Evolutionary conservation across 495 filamentous ascomycete genomes (phyloP), one percentile per base, ranked within the genome.

Genomic region (Trichoderma asperelloides): DNA sequence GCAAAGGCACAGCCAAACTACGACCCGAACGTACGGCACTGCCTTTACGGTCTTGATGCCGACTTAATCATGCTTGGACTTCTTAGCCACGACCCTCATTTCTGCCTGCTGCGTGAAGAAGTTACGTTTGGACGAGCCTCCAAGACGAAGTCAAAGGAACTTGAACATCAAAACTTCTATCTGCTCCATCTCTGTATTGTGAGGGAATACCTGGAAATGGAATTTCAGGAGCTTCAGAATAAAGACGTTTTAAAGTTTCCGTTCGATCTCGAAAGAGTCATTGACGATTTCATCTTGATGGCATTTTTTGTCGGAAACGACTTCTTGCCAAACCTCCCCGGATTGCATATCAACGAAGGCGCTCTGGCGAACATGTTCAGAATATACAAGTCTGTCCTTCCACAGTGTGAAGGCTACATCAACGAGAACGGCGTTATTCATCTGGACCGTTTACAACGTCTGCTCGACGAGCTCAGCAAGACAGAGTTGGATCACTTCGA

Each of bases 221-320:
- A 99, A 75, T 99, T 99, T 73, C 93, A 97, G 75, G 93, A 97
- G 62, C 79, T 99, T 64, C 88, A 95, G 76, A 76, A 88, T 71
- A 85, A 89, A n/a, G 89, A 89, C 27, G 82, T 80, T 69, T 82
- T 97, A 73, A 81, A 79, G 37, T 91, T 97, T 70, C 80, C 85
- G 27, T 98, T 95, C 73, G 91, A 99, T 71, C 89, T 98, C 89
- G 96, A 99, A 77, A 87, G 89, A 68, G 86, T 98, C 70, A 97
- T 99, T 77, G 96, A 99, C 72, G 95, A 99, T 81, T 98, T 99
- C 77, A 98, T 99, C 74, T 85, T 99, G 51, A 96, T 99, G 91
- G 93, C 92, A 39, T 99, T 99, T 81, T 99, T 99, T 74, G 92
- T 99, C 74, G 96, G 96, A 75, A 99, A 99, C 76, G 96, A 99